Conservation (phyloP, 1,284 basidiomycete species). For the Chondrostereum purpureum region DNA sequence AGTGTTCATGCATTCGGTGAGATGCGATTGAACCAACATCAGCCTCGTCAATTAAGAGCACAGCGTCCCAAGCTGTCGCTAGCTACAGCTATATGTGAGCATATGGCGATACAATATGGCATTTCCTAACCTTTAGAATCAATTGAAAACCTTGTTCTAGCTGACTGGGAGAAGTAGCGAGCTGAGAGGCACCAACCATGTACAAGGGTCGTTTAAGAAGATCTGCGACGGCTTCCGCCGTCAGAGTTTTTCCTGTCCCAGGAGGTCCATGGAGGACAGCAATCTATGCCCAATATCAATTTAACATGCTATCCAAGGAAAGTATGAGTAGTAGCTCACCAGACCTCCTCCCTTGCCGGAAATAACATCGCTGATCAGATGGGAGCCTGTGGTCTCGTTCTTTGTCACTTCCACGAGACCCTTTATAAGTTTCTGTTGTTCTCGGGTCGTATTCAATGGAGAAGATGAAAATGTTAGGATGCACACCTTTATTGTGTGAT, state of each 20-base stretch:
- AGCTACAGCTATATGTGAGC: slow-evolving; percentile 20
- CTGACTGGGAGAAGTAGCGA: slow-evolving; percentile 20
- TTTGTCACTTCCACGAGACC: slow-evolving; percentile 13
- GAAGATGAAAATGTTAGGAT: neutral
- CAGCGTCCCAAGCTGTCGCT: slow-evolving; percentile 26
- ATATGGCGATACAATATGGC: neutral
- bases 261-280: slow-evolving; percentile 14
- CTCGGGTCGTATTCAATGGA: neutral
- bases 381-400: slow-evolving; percentile 8
- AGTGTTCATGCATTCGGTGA: neutral
- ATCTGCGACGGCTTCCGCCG: slow-evolving; percentile 30
- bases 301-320: neutral
- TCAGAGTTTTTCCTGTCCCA: slow-evolving; percentile 28
- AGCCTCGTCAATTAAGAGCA: slow-evolving; percentile 31
- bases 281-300: slow-evolving; percentile 9
- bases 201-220: slow-evolving; percentile 26
- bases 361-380: slow-evolving; percentile 15
- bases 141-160: slow-evolving; percentile 21
- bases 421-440: slow-evolving; percentile 10
- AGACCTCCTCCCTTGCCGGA: slow-evolving; percentile 17
- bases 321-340: slow-evolving; percentile 7
- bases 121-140: neutral
- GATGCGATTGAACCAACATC: slow-evolving; percentile 15
- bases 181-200: slow-evolving; percentile 25
- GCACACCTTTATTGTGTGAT: slow-evolving; percentile 13